Base-by-base conservation (phyloP, 192 early-diverging fungal genomes). In the Dissophora globulifera region DNA sequence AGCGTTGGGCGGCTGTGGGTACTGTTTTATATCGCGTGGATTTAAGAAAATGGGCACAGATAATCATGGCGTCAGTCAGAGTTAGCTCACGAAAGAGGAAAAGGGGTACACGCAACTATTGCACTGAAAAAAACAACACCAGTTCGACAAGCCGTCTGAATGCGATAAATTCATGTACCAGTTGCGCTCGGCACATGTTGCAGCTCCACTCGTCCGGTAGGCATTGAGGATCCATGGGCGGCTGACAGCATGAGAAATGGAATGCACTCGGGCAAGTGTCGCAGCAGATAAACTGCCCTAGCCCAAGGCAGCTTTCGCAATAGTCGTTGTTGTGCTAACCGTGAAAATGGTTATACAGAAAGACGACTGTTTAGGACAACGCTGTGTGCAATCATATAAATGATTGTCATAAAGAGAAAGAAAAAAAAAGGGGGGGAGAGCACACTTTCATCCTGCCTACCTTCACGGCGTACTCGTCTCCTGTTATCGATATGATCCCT, bases 201-300 rank as follows among this genome's bases (percentile, higher is more conserved):
- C 81, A 82, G 62, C 54, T 65, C 81, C 81, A 82, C 27, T 69
- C 49, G 9, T 64, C 81, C 25, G 79, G 58, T 1, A 79, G 48
- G 15, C 69, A 51, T 16, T 63, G 59, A 4, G 43, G 42, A 22
- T 75, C 67, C 67, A 82, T 50, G 23, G 81, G 81, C n/a, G 81
- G 81, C 7, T 79, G 66, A 17, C 75, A 68, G 43, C 81, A 82
- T 2, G 59, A 59, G 49, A 82, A 82, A 48, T 82, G 81, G 67
- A 82, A 82, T 4, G 63, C 78, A 20, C 67, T 79, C 29, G 81
- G 81, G 42, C 81, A 82, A n/a, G 61, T 59, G 42, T 82, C 81
- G 30, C 78, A 82, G 38, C 81, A 82, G 38, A 82, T 30, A 33
- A 82, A 74, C 49, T 66, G 46, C 23, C 81, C 81, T 15, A 60